Percentiles rank a stretch among this genome's conserved stretches.
Conservation (phyloP, 257 asterid genomes). For the Knoxia roxburghii region DNA sequence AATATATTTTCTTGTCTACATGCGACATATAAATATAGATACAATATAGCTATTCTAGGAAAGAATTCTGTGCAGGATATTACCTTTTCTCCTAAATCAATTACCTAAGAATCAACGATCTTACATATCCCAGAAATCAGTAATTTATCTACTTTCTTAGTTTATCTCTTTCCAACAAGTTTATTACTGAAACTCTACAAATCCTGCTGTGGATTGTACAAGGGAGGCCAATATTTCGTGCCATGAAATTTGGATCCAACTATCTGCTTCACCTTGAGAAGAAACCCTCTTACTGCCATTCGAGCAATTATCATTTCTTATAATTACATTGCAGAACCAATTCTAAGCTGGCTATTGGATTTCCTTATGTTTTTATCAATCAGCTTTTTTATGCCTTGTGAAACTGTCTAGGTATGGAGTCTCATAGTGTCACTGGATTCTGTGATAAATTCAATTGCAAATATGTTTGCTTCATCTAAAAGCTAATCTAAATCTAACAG, state of each 20-base stretch:
- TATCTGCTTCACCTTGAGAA: background rate
- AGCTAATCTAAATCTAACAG: conserved; percentile 36
- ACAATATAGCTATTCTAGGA: too few relatives aligned
- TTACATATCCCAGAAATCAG: too few relatives aligned
- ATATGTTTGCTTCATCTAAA: background rate
- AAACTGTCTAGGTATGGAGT: conserved; percentile 3
- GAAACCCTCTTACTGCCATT: background rate
- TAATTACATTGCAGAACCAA: background rate
- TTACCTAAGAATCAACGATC: too few relatives aligned
- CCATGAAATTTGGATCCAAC: background rate
- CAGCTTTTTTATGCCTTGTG: background rate
- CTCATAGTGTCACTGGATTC: background rate
- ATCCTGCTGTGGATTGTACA: background rate
- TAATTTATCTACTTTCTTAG: too few relatives aligned
- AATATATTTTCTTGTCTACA: too few relatives aligned
- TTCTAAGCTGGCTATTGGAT: too few relatives aligned
- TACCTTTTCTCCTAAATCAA: too few relatives aligned
- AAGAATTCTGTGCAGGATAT: too few relatives aligned
- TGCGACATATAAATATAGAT: too few relatives aligned
- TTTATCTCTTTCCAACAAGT: too few relatives aligned
- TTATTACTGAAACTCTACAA: background rate
- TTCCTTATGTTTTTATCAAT: background rate
- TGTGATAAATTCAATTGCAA: background rate
- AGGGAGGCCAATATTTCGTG: background rate
- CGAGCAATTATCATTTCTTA: background rate